A percentile compares a stretch with the other conserved stretches of the same genome.
These are phyloP conservation scores for Epichloe sp. DNA, from an alignment of 2,329 filamentous ascomycete species.

Conservation along the genomic window DNA sequence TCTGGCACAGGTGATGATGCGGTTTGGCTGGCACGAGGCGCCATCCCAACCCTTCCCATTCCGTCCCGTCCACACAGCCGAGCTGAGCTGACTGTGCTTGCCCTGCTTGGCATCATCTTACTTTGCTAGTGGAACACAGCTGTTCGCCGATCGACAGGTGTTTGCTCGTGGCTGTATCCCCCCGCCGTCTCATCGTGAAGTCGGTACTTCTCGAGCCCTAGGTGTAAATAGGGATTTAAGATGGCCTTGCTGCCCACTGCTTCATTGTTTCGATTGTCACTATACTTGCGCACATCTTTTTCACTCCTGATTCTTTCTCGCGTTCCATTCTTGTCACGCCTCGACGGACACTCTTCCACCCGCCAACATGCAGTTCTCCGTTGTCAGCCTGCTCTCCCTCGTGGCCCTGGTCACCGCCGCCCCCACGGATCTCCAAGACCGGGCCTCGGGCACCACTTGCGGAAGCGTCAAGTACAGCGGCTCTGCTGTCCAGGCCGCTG, in stretches of 20 bases:
- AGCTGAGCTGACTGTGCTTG: background rate
- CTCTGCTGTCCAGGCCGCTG: slow-evolving; percentile 15
- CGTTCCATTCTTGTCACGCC: background rate
- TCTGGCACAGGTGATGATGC: background rate
- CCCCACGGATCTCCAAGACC: slow-evolving; percentile 12
- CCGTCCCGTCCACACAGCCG: background rate
- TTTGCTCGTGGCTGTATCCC: background rate
- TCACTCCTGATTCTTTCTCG: background rate
- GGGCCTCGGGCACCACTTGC: slow-evolving; percentile 16
- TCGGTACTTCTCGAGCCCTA: background rate
- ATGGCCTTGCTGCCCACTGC: background rate
- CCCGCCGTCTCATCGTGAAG: background rate
- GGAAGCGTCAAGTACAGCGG: slow-evolving; percentile 18
- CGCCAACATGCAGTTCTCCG: slow-evolving; percentile 14
- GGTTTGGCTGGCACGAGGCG: background rate
- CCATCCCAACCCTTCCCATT: no score
- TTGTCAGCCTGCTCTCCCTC: slow-evolving; percentile 16
- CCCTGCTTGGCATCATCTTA: background rate
- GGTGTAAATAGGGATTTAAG: background rate
- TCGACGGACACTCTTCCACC: background rate
- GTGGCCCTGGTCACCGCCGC: slow-evolving; percentile 15
- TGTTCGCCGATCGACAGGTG: background rate
- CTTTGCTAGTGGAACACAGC: background rate
- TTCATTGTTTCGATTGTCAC: no score
- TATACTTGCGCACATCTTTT: background rate